phyloP scores from a whole-genome alignment of 169 alveolate species.

The Besnoitia besnoiti region DNA sequence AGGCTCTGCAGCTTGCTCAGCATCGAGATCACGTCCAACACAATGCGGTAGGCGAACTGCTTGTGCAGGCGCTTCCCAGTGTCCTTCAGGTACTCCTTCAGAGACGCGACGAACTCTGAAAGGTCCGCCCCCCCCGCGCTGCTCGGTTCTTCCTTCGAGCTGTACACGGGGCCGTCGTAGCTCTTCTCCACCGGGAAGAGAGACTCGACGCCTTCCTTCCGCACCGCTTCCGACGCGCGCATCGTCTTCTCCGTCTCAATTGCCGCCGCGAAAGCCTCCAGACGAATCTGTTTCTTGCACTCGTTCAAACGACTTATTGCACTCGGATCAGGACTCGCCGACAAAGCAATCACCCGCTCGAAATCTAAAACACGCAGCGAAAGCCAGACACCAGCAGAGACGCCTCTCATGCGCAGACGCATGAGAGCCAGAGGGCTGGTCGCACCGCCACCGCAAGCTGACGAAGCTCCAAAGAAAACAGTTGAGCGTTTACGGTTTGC shows the following conservation, averaged over 20 bases:
- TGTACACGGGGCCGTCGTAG: slow-evolving; percentile 60
- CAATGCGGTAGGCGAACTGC: slow-evolving; percentile 90
- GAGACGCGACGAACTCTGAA: slow-evolving; percentile 53
- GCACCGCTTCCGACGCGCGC: slow-evolving; percentile 56
- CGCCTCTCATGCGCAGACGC: too few relatives aligned
- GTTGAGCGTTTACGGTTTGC: too few relatives aligned
- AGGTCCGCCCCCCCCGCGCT: not conserved
- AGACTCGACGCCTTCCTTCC: slow-evolving; percentile 56
- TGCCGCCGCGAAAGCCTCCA: slow-evolving; percentile 84
- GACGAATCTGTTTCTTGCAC: slow-evolving; percentile 80
- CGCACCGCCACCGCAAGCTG: too few relatives aligned
- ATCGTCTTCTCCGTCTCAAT: slow-evolving; percentile 76
- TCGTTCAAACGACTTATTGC: slow-evolving; percentile 78
- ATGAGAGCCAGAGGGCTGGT: too few relatives aligned
- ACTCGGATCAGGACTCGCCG: slow-evolving; percentile 79
- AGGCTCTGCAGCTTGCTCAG: slow-evolving; percentile 88
- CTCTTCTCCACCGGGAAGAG: slow-evolving; percentile 49
- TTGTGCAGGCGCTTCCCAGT: slow-evolving; percentile 94
- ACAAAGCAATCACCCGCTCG: slow-evolving; percentile 52
- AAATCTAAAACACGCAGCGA: too few relatives aligned
- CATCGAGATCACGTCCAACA: slow-evolving; percentile 88
- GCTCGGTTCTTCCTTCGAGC: not conserved
- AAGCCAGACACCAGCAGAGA: too few relatives aligned
- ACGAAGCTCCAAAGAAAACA: too few relatives aligned
- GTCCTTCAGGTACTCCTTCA: slow-evolving; percentile 84